Evolutionary conservation across 441 rosid species (phyloP), one percentile per base, ranked within the genome.

Genomic region (Populus hybrid): DNA sequence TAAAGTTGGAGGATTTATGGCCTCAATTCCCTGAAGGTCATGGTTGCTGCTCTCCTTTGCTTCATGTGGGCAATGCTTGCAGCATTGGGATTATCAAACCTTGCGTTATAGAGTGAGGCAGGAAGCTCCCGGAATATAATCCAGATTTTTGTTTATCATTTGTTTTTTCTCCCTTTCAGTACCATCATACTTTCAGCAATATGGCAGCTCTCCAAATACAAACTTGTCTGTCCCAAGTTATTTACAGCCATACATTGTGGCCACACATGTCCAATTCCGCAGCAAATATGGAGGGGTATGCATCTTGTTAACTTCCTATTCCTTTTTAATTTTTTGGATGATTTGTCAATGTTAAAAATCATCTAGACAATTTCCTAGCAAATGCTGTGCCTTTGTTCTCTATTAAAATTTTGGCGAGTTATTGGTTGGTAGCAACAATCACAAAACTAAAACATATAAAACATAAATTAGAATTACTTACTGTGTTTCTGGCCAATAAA

Each of bases 51-150:
- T 73, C 97, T 95, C 70, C 94, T 95, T 40, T 94, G 99, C 86
- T 91, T 91, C 87, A 95, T 95, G 99, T 95, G 97, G 98, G 99
- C 92, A 71, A 88, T 93, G 97, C 94, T 95, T 77, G 75, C 96
- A 9, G 99, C 99, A 28, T 87, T 93, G 78, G 99, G 99, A 71
- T 83, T 95, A 80, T 95, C 99, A 23, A 95, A 95, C 84, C 88
- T n/a, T 95, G 61, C 93, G 99, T 2, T 95, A 95, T 42, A n/a
- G n/a, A 95, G 98, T 70, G 99, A 93, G 84, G 99, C 98, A 40
- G 99, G 99, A 82, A 95, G 99, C 87, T 95, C 99, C 1, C 82
- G 99, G 69, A 95, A 95, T 67, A 95, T 95, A 76, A 95, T 95
- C 75, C 94, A 28, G 97, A n/a, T n/a, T n/a, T 95, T 18, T 98